These are phyloP conservation scores for Tolypocladium amazonense DNA, from an alignment of 2,329 filamentous ascomycete species.

Conservation along the genomic window DNA sequence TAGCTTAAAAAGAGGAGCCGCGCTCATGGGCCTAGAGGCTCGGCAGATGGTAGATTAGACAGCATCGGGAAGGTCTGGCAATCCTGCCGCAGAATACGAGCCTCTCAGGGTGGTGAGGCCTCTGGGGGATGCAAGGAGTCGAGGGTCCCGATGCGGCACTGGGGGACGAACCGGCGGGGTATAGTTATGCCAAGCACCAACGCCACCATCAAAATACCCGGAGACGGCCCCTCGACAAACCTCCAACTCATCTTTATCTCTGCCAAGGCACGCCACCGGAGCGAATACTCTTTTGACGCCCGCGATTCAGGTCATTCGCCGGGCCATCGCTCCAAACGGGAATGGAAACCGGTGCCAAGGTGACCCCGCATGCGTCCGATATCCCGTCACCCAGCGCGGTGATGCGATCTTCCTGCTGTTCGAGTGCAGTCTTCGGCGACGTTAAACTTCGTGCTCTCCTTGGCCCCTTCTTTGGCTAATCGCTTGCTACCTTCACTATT, in stretches of 20 bases:
- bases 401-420: not conserved
- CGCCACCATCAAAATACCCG: not conserved
- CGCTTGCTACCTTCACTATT: not conserved
- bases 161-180: not conserved
- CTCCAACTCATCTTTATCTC: not conserved
- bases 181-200: not conserved
- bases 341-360: not conserved
- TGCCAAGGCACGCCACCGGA: not conserved
- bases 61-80: not conserved
- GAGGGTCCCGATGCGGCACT: not conserved
- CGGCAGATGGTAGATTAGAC: not conserved
- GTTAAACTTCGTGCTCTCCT: not conserved
- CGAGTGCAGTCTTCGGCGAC: not conserved
- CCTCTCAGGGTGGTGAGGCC: not conserved
- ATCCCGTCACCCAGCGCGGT: not conserved
- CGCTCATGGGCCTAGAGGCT: not conserved
- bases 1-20: not conserved
- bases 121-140: not conserved
- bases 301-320: not conserved
- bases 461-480: not conserved
- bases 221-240: not conserved
- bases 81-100: not conserved
- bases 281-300: not conserved
- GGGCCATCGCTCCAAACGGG: not conserved
- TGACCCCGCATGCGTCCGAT: not conserved